Conservation (phyloP, 208 protist genomes). For the Trypanosoma vivax region DNA sequence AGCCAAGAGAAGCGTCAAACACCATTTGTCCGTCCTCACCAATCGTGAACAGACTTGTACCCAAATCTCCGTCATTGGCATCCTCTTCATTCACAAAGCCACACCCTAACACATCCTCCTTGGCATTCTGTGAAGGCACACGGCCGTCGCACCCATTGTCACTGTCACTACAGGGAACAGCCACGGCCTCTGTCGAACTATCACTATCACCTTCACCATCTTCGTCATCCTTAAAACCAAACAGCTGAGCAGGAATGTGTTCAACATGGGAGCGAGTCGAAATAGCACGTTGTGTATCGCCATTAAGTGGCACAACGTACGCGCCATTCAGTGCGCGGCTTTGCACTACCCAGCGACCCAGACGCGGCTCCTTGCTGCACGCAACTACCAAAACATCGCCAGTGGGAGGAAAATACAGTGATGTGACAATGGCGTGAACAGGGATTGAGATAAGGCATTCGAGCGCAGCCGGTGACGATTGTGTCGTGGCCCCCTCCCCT, state of each 20-base stretch:
- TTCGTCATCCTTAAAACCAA: conserved; percentile 36
- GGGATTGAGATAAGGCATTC: conserved; percentile 57
- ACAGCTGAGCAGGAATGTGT: conserved; percentile 73
- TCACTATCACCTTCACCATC: conserved; percentile 4
- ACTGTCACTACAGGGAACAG: no score
- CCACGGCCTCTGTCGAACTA: no score
- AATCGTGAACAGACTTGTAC: conserved; percentile 28
- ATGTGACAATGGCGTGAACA: conserved; percentile 64
- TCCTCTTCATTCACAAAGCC: conserved; percentile 13
- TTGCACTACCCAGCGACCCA: conserved; percentile 79
- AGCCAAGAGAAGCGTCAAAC: conserved; percentile 10
- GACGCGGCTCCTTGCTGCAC: conserved; percentile 73
- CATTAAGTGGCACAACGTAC: conserved; percentile 69
- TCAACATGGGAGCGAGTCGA: conserved; percentile 33
- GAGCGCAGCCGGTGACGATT: conserved; percentile 21
- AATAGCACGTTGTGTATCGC: conserved; percentile 15
- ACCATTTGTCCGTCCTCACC: conserved; percentile 43
- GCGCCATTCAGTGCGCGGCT: conserved; percentile 67
- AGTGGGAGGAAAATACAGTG: conserved; percentile 51
- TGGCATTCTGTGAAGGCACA: not conserved
- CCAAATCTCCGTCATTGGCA: conserved; percentile 1
- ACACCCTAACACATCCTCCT: conserved; percentile 5
- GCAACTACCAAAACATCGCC: conserved; percentile 49
- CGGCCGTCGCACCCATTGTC: no score
- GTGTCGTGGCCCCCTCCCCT: not conserved